Evolutionary conservation across 129 eudicot genomes (phyloP).

Genomic region (Oenanthe sinensis): DNA sequence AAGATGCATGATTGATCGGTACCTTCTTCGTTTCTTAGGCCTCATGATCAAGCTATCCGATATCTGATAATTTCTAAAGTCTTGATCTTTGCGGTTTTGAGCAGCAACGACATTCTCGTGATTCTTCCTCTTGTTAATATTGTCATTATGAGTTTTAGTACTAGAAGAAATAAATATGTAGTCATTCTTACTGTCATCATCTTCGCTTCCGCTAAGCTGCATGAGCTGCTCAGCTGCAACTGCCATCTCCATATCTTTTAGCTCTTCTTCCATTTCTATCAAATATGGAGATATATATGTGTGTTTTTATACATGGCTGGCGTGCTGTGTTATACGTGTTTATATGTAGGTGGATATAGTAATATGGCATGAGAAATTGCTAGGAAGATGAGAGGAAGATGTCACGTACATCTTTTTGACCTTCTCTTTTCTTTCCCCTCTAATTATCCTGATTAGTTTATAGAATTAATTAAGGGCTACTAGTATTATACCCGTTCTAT

Average conservation of each 20-base stretch:
- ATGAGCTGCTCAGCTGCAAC: conserved; percentile 11
- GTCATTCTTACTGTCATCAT: neutral
- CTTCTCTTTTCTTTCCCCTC: neutral
- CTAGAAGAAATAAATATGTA: neutral
- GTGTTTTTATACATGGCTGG: too few species aligned
- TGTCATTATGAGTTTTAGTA: neutral
- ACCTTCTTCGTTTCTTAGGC: neutral
- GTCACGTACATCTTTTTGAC: neutral
- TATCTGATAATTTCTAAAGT: neutral
- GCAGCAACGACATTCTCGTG: neutral
- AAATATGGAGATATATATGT: neutral
- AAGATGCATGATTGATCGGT: neutral
- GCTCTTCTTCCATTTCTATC: neutral
- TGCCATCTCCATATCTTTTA: conserved; percentile 1
- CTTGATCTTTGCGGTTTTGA: neutral
- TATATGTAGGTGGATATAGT: too few species aligned
- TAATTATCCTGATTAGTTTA: neutral
- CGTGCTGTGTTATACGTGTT: too few species aligned
- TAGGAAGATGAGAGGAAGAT: neutral
- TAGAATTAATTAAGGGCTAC: too few species aligned
- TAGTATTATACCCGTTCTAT: too few species aligned
- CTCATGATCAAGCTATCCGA: neutral
- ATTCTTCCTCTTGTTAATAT: neutral
- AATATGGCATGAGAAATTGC: neutral
- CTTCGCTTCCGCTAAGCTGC: conserved; percentile 5